Conservation (phyloP, 2,329 filamentous ascomycete genomes). For the Apiospora arundinis region DNA sequence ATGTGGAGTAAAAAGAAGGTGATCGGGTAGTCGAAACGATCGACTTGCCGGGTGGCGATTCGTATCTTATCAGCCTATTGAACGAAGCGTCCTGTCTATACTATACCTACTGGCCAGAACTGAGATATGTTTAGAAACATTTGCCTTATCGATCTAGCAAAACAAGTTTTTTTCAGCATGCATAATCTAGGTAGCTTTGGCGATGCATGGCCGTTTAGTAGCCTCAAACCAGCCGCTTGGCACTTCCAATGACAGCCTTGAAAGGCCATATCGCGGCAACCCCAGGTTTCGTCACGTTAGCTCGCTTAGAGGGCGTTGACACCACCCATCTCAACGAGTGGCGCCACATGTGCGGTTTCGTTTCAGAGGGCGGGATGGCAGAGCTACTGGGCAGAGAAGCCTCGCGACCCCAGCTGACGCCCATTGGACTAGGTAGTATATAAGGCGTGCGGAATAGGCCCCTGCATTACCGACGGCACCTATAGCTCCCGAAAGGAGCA, state of each 20-base stretch:
- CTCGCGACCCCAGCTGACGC: conserved; percentile 4
- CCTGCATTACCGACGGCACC: conserved; percentile 5
- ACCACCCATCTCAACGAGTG: background rate
- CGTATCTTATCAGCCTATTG: background rate
- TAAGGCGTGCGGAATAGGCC: background rate
- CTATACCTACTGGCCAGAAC: background rate
- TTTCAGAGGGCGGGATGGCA: conserved; percentile 8
- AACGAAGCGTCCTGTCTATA: background rate
- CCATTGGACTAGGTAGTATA: background rate
- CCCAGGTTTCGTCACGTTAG: conserved; percentile 13
- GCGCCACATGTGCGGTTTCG: background rate
- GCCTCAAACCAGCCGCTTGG: conserved; percentile 12
- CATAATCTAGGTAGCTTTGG: conserved; percentile 9
- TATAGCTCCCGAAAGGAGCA: background rate
- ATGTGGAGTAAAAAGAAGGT: background rate
- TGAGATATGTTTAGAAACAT: conserved; percentile 11
- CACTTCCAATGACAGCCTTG: conserved; percentile 5
- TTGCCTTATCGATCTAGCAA: conserved; percentile 5
- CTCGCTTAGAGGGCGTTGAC: conserved; percentile 3
- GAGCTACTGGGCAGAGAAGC: conserved; percentile 10
- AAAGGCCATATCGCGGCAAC: conserved; percentile 8
- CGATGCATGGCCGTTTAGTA: background rate
- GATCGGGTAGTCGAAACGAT: conserved; percentile 9
- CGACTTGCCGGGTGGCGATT: background rate
- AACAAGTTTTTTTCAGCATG: background rate